Evolutionary conservation across 2,329 filamentous ascomycete species (phyloP).

Genomic region (Calonectria fujianensis): DNA sequence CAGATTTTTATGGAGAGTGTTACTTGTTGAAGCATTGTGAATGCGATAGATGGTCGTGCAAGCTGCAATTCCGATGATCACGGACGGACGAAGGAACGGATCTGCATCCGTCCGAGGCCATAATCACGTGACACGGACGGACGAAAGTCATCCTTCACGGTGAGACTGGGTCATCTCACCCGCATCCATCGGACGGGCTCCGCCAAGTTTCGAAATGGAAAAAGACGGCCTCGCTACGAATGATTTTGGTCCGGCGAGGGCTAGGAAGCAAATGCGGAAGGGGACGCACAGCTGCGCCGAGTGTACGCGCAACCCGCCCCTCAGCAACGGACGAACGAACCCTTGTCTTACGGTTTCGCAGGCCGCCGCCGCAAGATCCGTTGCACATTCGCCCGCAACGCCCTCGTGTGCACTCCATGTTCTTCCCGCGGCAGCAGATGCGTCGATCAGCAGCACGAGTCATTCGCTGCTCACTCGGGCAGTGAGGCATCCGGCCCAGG

Average conservation of each 20-base stretch:
- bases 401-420: constrained; percentile 65
- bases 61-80: not conserved
- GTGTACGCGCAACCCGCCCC: constrained; percentile 39
- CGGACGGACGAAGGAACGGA: constrained; percentile 17
- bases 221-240: not conserved
- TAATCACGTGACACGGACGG: constrained; percentile 20
- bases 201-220: not conserved
- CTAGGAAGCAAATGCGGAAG: constrained; percentile 50
- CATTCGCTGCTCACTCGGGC: not conserved
- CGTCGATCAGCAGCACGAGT: constrained; percentile 21
- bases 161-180: not conserved
- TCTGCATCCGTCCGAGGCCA: not conserved
- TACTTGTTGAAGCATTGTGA: not conserved
- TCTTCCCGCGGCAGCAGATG: constrained; percentile 15
- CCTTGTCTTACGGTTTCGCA: constrained; percentile 44
- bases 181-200: not conserved
- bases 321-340: not conserved
- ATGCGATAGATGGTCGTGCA: not conserved
- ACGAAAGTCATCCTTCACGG: not conserved
- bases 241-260: not conserved
- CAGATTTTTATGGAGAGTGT: too few species aligned
- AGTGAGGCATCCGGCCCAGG: not conserved
- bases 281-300: constrained; percentile 55
- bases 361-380: constrained; percentile 68
- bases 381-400: constrained; percentile 63